These are phyloP conservation scores for Batkoa obscura DNA, from an alignment of 371 early-diverging fungal genomes.

Conservation along the genomic window DNA sequence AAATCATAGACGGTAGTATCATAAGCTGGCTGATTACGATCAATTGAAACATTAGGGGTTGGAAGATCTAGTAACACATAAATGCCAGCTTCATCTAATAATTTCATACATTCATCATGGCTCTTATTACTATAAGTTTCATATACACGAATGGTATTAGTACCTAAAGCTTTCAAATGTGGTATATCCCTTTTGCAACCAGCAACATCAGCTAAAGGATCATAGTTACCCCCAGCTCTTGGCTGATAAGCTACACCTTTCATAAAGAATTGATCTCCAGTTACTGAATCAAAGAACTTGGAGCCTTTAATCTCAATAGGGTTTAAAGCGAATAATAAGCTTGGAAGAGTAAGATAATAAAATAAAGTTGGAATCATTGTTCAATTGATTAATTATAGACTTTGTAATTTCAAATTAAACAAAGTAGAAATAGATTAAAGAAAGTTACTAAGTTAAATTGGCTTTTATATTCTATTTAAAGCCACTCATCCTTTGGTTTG, in stretches of 20 bases:
- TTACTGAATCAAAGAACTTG: slow-evolving; percentile 44
- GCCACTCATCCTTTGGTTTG: too few species aligned
- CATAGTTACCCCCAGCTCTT: slow-evolving; percentile 23
- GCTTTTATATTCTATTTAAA: too few species aligned
- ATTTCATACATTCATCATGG: slow-evolving; percentile 59
- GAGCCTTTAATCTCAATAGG: slow-evolving; percentile 43
- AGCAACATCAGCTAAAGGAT: slow-evolving; percentile 37
- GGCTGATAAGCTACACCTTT: slow-evolving; percentile 69
- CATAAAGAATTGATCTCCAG: slow-evolving; percentile 54
- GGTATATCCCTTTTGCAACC: slow-evolving; percentile 46
- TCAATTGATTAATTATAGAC: too few species aligned
- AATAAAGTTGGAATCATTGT: too few species aligned
- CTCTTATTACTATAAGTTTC: slow-evolving; percentile 33
- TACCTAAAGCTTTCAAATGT: slow-evolving; percentile 39
- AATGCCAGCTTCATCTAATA: slow-evolving; percentile 40
- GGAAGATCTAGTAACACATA: slow-evolving; percentile 52
- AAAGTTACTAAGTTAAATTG: too few species aligned
- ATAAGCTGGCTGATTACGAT: slow-evolving; percentile 44
- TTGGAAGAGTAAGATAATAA: too few species aligned
- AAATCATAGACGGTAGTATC: slow-evolving; percentile 27
- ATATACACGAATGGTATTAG: slow-evolving; percentile 62
- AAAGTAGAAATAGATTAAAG: too few species aligned
- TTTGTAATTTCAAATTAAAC: too few species aligned
- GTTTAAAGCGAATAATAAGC: too few species aligned
- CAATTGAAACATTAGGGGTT: slow-evolving; percentile 34